These are phyloP conservation scores for Epichloe hybrida DNA, from an alignment of 2,329 filamentous ascomycete species.

Conservation along the genomic window DNA sequence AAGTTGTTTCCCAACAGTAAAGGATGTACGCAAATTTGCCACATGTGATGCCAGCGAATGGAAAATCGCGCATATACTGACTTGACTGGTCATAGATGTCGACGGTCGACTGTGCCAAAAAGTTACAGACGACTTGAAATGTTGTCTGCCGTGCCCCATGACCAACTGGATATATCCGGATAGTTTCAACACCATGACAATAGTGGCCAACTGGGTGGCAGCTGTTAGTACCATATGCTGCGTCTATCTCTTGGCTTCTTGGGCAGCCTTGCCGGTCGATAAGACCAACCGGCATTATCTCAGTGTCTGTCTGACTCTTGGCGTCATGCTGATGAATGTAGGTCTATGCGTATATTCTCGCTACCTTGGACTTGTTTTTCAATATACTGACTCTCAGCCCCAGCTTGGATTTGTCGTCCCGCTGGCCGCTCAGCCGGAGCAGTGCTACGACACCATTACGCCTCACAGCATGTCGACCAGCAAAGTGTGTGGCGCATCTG, in stretches of 20 bases:
- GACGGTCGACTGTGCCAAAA: slow-evolving; percentile 41
- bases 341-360: slow-evolving; percentile 18
- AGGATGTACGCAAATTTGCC: slow-evolving; percentile 42
- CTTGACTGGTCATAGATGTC: slow-evolving; percentile 31
- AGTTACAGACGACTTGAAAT: slow-evolving; percentile 39
- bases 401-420: slow-evolving; percentile 87
- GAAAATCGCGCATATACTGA: neutral
- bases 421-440: slow-evolving; percentile 59
- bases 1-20: slow-evolving; percentile 42
- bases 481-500: slow-evolving; percentile 74
- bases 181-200: slow-evolving; percentile 44
- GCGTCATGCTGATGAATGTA: slow-evolving; percentile 67
- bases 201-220: slow-evolving; percentile 69
- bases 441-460: slow-evolving; percentile 84
- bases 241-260: slow-evolving; percentile 66
- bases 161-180: slow-evolving; percentile 61
- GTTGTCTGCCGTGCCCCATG: slow-evolving; percentile 83
- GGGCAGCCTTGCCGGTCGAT: slow-evolving; percentile 66
- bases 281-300: slow-evolving; percentile 89
- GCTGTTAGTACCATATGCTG: slow-evolving; percentile 60
- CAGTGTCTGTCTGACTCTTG: slow-evolving; percentile 71
- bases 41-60: slow-evolving; percentile 3
- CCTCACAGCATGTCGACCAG: slow-evolving; percentile 83
- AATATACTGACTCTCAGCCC: slow-evolving; percentile 9
- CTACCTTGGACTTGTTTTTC: neutral